phyloP scores from a whole-genome alignment of 768 basidiomycete species.

The Kwoniella sp. region DNA sequence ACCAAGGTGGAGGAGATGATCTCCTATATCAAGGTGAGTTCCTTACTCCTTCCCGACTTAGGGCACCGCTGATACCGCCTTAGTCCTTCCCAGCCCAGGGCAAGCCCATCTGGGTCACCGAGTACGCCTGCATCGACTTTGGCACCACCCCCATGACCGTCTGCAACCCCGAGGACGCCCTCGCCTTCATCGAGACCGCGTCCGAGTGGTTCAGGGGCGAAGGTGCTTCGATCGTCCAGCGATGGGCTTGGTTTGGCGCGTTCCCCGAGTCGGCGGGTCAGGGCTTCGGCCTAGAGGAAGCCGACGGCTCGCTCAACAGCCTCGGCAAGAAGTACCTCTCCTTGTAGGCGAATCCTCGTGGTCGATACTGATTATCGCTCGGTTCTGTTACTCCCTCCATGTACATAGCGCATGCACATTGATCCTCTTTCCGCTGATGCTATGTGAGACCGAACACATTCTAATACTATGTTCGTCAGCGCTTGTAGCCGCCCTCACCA shows the following conservation, averaged over 20 bases:
- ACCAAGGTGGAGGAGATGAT: constrained; percentile 27
- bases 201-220: constrained; percentile 28
- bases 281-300: constrained; percentile 25
- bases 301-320: constrained; percentile 22
- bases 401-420: no score
- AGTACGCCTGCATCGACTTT: constrained; percentile 34
- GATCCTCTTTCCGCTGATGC: no score
- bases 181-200: constrained; percentile 33
- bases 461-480: no score
- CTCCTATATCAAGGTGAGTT: constrained; percentile 23
- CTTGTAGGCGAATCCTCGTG: neutral
- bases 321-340: constrained; percentile 20
- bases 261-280: constrained; percentile 15
- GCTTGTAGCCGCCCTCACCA: no score
- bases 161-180: constrained; percentile 21
- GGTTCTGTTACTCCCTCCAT: no score
- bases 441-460: no score
- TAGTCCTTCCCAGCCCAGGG: constrained; percentile 13
- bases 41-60: no score
- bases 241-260: constrained; percentile 43
- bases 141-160: constrained; percentile 9
- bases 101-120: constrained; percentile 33
- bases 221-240: constrained; percentile 20
- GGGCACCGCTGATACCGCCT: neutral
- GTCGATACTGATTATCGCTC: no score